These are phyloP conservation scores for Trametes meyenii DNA, from an alignment of 768 basidiomycete species.

Conservation along the genomic window DNA sequence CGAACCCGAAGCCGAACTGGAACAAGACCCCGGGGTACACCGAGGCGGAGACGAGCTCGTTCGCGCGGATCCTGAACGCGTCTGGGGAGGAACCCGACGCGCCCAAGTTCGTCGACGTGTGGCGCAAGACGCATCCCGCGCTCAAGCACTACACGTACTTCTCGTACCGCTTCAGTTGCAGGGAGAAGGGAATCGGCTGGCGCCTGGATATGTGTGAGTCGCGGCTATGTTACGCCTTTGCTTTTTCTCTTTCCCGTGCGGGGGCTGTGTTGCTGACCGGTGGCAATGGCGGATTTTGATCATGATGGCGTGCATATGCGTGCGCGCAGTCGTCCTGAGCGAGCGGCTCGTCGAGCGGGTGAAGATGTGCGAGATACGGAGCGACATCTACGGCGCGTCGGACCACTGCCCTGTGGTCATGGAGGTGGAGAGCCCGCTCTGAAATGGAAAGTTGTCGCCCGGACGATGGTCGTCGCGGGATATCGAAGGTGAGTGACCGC, in stretches of 20 bases:
- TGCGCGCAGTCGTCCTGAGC: conserved; percentile 66
- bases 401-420: conserved; percentile 84
- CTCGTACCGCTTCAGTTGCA: conserved; percentile 80
- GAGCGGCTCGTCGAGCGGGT: conserved; percentile 65
- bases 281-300: not conserved
- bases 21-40: conserved; percentile 90
- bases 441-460: not conserved
- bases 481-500: conserved; percentile 3
- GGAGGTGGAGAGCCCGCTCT: conserved; percentile 61
- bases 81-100: conserved; percentile 34
- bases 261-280: not conserved
- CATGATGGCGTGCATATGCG: not conserved
- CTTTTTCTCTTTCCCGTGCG: not conserved
- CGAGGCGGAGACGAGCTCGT: conserved; percentile 76
- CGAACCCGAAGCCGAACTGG: conserved; percentile 76
- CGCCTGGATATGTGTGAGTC: conserved; percentile 80
- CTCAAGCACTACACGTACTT: conserved; percentile 84
- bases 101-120: conserved; percentile 69
- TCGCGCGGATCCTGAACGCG: conserved; percentile 65
- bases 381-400: conserved; percentile 84
- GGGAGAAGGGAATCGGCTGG: conserved; percentile 84
- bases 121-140: conserved; percentile 71
- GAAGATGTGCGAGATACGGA: conserved; percentile 83
- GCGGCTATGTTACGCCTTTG: not conserved
- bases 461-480: no score